phyloP scores from a whole-genome alignment of 352 stramenopile genomes.

The Hyaloperonospora arabidopsidis region DNA sequence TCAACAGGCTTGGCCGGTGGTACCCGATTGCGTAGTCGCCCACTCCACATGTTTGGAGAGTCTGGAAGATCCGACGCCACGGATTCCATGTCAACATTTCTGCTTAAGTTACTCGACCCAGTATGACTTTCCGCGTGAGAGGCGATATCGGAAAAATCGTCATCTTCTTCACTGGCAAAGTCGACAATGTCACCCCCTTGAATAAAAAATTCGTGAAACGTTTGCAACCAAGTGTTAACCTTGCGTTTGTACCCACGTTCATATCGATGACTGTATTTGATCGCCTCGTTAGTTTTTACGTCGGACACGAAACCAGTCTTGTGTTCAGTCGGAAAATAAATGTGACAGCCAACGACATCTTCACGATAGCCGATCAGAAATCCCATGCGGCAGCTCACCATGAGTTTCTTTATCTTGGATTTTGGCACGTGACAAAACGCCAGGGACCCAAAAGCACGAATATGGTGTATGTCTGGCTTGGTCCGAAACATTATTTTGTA shows the following conservation, averaged over 20 bases:
- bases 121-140: neutral
- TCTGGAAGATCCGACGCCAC: neutral
- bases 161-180: neutral
- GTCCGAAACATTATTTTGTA: neutral
- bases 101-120: neutral
- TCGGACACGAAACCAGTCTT: slow-evolving; percentile 10
- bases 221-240: slow-evolving; percentile 9
- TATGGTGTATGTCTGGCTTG: neutral
- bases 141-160: neutral
- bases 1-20: neutral
- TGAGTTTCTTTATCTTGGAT: slow-evolving; percentile 1
- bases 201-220: neutral
- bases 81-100: neutral
- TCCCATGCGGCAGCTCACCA: neutral
- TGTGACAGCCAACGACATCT: slow-evolving; percentile 9
- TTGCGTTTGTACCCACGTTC: slow-evolving; percentile 3
- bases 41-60: neutral
- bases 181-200: neutral
- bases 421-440: neutral
- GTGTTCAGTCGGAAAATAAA: slow-evolving; percentile 9
- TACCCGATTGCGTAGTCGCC: neutral
- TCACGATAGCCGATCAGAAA: slow-evolving; percentile 5
- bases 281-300: slow-evolving; percentile 10
- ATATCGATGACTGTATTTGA: slow-evolving; percentile 12
- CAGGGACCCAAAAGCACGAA: neutral